phyloP scores from a whole-genome alignment of 108 stramenopile species.

The Cyclotella kingstonii region DNA sequence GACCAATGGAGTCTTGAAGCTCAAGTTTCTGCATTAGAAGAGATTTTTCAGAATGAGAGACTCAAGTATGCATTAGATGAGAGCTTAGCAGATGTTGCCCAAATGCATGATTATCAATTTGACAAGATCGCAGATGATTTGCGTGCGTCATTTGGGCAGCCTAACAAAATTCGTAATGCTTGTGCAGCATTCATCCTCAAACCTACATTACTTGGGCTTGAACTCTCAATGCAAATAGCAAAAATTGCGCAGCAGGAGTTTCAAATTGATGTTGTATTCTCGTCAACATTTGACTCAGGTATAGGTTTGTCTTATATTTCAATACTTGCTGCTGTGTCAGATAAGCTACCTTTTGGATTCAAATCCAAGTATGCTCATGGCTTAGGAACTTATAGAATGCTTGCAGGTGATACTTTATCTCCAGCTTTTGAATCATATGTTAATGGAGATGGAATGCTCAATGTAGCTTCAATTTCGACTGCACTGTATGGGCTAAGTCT shows the following conservation, averaged over 20 bases:
- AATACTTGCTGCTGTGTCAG: constrained; percentile 65
- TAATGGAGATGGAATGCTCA: constrained; percentile 60
- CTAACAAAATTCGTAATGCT: constrained; percentile 16
- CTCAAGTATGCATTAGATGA: constrained; percentile 80
- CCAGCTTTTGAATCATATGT: constrained; percentile 84
- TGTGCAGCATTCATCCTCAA: constrained; percentile 84
- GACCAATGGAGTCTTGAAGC: constrained; percentile 45
- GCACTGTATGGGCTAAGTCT: constrained; percentile 75
- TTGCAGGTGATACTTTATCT: constrained; percentile 67
- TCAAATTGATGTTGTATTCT: constrained; percentile 65
- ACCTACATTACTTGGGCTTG: constrained; percentile 80
- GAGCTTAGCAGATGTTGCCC: constrained; percentile 67
- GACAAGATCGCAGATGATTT: constrained; percentile 43
- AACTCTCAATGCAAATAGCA: constrained; percentile 65
- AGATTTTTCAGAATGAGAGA: constrained; percentile 38
- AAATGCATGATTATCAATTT: constrained; percentile 44
- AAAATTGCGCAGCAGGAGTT: constrained; percentile 63
- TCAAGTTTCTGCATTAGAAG: constrained; percentile 60
- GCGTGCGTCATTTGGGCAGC: constrained; percentile 26
- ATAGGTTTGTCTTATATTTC: constrained; percentile 69
- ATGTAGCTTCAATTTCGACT: constrained; percentile 69
- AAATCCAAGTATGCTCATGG: constrained; percentile 60
- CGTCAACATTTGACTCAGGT: constrained; percentile 80
- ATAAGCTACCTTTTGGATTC: constrained; percentile 32
- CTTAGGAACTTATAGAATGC: constrained; percentile 70